Evolutionary conservation across 768 basidiomycete genomes (phyloP), one percentile per base, ranked within the genome.

Genomic region (Suillus alpinus): DNA sequence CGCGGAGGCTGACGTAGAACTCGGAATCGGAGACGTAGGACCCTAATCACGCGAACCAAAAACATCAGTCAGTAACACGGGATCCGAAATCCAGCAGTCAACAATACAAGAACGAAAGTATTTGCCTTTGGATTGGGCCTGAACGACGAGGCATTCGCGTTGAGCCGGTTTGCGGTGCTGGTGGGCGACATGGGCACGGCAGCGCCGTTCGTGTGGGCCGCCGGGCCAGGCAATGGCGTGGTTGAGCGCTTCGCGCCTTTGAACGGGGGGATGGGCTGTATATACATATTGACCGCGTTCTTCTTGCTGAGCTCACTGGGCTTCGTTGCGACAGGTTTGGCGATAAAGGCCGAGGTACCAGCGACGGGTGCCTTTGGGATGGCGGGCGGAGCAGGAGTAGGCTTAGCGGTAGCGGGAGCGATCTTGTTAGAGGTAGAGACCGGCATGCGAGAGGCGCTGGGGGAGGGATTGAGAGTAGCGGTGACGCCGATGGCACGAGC

Each of bases 221-320:
- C 41, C 26, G 63, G 29, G 59, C 29, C 46, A 34, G 34, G 49
- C 39, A 61, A 31, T 53, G 73, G 65, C 37, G 68, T 69, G 9
- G 74, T 66, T 12, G 74, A 69, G 43, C 73, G 73, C 65, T 85
- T 86, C 53, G 63, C 74, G 59, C 93, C 89, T 69, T 86, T 89
- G 82, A 94, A 98, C 10, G 96, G 89, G 12, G 95, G 96, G 65
- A 98, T 98, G 36, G 87, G 67, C 67, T 92, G 91, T 61, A 98
- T 95, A 68, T 84, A 78, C 93, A 96, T 95, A 57, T 65, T 78
- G 65, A 87, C 83, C 7, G 74, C 66, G 1, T 78, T 72, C 62
- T 86, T 85, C 18, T 81, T 66, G 31, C 73, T 68, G 2, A 73
- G 56, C 7, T 69, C 70, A 16, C 66, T 63, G 7, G 73, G 58